phyloP scores from a whole-genome alignment of 139 green algal species.

The Tetraselmis chui region DNA sequence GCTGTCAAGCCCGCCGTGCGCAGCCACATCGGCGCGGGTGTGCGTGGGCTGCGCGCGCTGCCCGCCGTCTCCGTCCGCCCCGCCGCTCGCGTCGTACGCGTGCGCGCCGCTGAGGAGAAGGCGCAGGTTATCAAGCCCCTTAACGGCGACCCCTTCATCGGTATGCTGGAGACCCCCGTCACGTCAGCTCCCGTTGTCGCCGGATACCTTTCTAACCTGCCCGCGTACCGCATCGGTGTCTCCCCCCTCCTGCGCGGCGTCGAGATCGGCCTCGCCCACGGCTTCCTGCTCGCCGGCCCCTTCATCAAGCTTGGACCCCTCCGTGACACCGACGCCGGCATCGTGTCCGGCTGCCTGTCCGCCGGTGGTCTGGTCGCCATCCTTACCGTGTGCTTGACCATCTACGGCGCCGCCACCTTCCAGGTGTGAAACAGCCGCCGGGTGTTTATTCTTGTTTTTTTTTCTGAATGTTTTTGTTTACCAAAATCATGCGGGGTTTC shows the following conservation, averaged over 20 bases:
- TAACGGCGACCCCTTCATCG: constrained; percentile 95
- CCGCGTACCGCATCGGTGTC: constrained; percentile 89
- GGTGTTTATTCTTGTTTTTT: too few species aligned
- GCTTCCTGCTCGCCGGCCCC: constrained; percentile 77
- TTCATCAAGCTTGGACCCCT: constrained; percentile 67
- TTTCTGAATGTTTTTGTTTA: too few species aligned
- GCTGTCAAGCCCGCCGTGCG: not conserved
- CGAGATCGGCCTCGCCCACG: constrained; percentile 95
- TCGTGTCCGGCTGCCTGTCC: constrained; percentile 73
- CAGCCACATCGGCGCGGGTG: not conserved
- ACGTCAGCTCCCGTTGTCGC: constrained; percentile 87
- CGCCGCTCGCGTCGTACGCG: not conserved
- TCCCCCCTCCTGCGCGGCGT: constrained; percentile 89
- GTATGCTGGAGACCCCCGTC: constrained; percentile 94
- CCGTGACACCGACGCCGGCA: constrained; percentile 62
- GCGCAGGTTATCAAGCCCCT: constrained; percentile 82
- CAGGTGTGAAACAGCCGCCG: constrained; percentile 38
- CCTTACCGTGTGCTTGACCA: constrained; percentile 77
- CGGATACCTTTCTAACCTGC: constrained; percentile 89
- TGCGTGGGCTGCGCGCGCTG: not conserved
- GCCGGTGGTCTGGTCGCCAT: constrained; percentile 88
- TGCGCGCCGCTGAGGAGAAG: not conserved
- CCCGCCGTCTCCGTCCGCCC: not conserved
- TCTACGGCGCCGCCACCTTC: constrained; percentile 90
- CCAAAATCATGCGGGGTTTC: too few species aligned